phyloP scores from a whole-genome alignment of 306 rosid species.

The Carpinus fangiana region DNA sequence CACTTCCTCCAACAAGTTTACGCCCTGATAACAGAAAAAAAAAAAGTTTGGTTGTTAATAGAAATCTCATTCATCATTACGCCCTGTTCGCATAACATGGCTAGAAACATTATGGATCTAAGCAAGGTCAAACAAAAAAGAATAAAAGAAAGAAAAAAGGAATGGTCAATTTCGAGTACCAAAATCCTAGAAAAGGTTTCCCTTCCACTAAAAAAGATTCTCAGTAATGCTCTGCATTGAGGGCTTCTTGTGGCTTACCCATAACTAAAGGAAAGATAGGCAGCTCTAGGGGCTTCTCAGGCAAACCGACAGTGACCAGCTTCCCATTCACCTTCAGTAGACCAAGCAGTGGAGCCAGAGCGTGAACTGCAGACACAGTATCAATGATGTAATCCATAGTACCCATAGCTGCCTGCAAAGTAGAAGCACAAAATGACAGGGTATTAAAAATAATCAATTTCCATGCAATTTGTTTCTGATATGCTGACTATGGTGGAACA shows the following conservation, averaged over 20 bases:
- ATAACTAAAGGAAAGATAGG: slow-evolving; percentile 57
- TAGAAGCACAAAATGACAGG: background rate
- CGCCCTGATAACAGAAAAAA: slow-evolving; percentile 42
- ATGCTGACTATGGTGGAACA: slow-evolving; percentile 9
- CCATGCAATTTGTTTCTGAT: slow-evolving; percentile 13
- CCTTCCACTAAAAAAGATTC: too few species aligned
- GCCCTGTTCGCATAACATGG: slow-evolving; percentile 35
- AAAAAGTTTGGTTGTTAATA: too few species aligned
- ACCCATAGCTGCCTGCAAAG: slow-evolving; percentile 66
- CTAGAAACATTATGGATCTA: background rate
- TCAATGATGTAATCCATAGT: slow-evolving; percentile 87
- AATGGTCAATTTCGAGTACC: background rate
- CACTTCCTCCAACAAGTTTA: slow-evolving; percentile 87
- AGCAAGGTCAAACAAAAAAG: background rate
- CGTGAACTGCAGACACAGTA: slow-evolving; percentile 77
- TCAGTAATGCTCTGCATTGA: too few species aligned
- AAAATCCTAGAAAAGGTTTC: background rate
- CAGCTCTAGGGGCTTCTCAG: slow-evolving; percentile 73
- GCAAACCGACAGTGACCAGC: slow-evolving; percentile 74
- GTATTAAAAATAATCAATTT: slow-evolving; percentile 1
- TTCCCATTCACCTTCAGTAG: slow-evolving; percentile 88
- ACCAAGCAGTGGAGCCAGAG: slow-evolving; percentile 64
- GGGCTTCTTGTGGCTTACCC: slow-evolving; percentile 42
- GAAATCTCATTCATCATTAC: slow-evolving; percentile 29
- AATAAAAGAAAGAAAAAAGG: background rate